Conservation (phyloP, 352 stramenopile genomes). For the Pythium rhizo-oryzae region DNA sequence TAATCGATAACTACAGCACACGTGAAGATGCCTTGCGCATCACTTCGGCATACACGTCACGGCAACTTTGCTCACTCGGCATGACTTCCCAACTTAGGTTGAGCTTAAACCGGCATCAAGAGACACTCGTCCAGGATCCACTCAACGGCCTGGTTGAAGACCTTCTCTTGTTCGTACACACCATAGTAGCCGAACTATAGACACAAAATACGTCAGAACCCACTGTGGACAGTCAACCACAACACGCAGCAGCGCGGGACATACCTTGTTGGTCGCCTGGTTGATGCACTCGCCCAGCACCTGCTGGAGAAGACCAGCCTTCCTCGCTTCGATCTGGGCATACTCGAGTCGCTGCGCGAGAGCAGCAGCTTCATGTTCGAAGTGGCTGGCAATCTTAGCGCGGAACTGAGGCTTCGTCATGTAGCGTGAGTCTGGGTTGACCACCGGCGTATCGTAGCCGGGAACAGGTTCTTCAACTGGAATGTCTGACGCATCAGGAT, state of each 20-base stretch:
- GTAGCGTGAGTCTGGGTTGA: too few relatives aligned
- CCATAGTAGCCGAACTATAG: slow-evolving; percentile 35
- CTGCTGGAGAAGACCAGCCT: slow-evolving; percentile 22
- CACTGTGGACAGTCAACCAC: too few relatives aligned
- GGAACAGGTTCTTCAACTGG: too few relatives aligned
- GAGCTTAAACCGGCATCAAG: background rate
- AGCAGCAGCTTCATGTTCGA: slow-evolving; percentile 3
- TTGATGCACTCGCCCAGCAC: slow-evolving; percentile 30
- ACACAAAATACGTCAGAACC: slow-evolving; percentile 7
- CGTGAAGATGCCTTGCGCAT: too few relatives aligned
- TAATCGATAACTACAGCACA: too few relatives aligned
- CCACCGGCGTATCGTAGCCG: too few relatives aligned
- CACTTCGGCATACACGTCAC: slow-evolving; percentile 5
- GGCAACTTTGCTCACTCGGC: too few relatives aligned
- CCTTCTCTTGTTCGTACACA: slow-evolving; percentile 27
- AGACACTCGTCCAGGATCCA: slow-evolving; percentile 33
- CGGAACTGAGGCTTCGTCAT: slow-evolving; percentile 34
- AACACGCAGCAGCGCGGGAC: too few relatives aligned
- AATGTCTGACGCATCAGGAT: too few relatives aligned
- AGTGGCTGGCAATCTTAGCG: slow-evolving; percentile 27
- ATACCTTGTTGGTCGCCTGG: slow-evolving; percentile 30
- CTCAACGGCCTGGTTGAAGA: slow-evolving; percentile 30
- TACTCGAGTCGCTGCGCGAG: slow-evolving; percentile 16
- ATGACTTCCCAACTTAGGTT: too few relatives aligned
- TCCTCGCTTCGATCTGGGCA: slow-evolving; percentile 16